These are phyloP conservation scores for Gossypium raimondii DNA, from an alignment of 345 rosid genomes.

Conservation along the genomic window DNA sequence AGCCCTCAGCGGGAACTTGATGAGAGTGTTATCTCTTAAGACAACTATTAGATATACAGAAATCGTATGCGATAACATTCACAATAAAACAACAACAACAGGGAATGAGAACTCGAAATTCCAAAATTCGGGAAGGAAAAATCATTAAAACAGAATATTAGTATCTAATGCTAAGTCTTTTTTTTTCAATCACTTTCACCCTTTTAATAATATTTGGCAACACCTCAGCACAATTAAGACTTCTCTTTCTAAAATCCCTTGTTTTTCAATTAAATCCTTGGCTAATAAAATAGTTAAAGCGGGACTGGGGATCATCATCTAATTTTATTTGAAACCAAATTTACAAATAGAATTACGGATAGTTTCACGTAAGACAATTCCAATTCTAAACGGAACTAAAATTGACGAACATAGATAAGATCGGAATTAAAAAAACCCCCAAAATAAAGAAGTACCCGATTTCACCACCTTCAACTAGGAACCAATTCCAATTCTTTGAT, in stretches of 20 bases:
- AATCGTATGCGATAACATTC: not conserved
- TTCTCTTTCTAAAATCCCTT: not conserved
- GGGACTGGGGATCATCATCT: not conserved
- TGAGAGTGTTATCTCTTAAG: no score
- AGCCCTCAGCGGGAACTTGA: not conserved
- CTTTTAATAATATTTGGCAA: not conserved
- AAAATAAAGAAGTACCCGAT: not conserved
- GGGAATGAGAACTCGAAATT: not conserved
- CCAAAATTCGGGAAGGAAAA: not conserved
- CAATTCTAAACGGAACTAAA: not conserved
- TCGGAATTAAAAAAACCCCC: not conserved
- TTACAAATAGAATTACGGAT: not conserved
- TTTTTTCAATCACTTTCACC: no score
- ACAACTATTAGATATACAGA: not conserved
- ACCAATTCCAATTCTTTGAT: not conserved
- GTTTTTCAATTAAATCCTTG: not conserved
- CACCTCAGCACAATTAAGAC: not conserved
- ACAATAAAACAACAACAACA: no score
- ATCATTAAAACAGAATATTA: not conserved
- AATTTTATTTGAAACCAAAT: not conserved
- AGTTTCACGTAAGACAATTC: not conserved
- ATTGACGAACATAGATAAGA: not conserved
- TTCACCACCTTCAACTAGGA: conserved; percentile 1
- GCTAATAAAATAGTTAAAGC: not conserved
- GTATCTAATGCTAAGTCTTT: no score